Conservation (phyloP, 176 grass and related monocot species). For the Coix lacrymajobi region DNA sequence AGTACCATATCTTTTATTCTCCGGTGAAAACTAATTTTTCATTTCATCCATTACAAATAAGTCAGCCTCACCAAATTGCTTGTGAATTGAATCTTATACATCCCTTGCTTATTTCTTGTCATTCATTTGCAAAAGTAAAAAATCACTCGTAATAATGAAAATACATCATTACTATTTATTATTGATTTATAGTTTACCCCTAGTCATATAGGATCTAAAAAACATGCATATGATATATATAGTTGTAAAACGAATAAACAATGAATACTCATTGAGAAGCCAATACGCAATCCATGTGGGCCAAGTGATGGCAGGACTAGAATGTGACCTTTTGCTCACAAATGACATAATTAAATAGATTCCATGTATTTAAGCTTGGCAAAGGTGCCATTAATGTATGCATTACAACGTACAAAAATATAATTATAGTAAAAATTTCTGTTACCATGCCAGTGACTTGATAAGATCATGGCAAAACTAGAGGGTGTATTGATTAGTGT, state of each 20-base stretch:
- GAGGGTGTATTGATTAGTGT: background rate
- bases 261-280: background rate
- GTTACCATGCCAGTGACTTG: background rate
- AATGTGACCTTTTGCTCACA: background rate
- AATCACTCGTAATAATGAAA: background rate
- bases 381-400: background rate
- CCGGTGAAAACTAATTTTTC: background rate
- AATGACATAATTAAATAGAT: background rate
- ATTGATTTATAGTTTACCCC: background rate
- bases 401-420: background rate
- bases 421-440: background rate
- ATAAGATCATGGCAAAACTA: background rate
- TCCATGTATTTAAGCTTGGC: background rate
- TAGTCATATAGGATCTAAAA: background rate
- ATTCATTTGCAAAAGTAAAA: background rate
- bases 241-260: background rate
- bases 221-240: too few relatives aligned
- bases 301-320: background rate
- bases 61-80: background rate
- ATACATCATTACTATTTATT: background rate
- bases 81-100: background rate
- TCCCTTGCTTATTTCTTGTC: background rate
- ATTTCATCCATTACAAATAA: background rate
- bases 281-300: background rate
- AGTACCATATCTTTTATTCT: background rate